Evolutionary conservation across 805 yeast species (phyloP), one percentile per base, ranked within the genome.

Genomic region (Barnettozyma vustinii): DNA sequence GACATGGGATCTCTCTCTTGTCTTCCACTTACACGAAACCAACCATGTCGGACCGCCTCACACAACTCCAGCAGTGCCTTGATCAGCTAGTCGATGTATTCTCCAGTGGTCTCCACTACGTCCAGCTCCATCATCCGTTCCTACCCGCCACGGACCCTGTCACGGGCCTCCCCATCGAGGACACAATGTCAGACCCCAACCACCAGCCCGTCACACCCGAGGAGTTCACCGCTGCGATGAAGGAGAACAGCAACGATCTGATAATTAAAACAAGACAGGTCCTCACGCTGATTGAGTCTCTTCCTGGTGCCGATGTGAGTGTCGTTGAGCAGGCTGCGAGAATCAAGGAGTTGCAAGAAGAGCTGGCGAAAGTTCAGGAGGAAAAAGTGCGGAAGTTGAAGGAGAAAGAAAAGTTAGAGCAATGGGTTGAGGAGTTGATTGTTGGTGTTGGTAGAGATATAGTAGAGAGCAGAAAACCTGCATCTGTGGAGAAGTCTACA

Each of bases 241-340:
- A 79, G 56, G 98, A 94, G 61, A 72, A 94, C 9, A 79, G 96
- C 2, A 80, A 87, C 0, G 99, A 92, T 62, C 77, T 92, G 9
- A 87, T 91, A 23, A 67, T 89, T 50, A 91, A 91, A 61, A 80
- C 95, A 5, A 77, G 95, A 57, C 98, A 94, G 64, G 86, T 92
- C 15, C 77, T 87, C 37, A 82, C 87, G 59, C 77, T 92, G 25
- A 90, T 92, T 37, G 95, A 87, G 61, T 81, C 96, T 2, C 70
- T 92, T 40, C 99, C 99, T 0, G 98, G 97, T 12, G 87, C 89
- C 2, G 97, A 95, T 9, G 91, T 85, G 1, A 80, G 91, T 1
- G 85, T 87, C 21, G 78, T 75, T 41, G 83, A 80, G 47, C 98
- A 91, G 65, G 63, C 90, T 62, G 67, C 69, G 25, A 75, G 76